Evolutionary conservation across 176 grass and related monocot species (phyloP).

Genomic region (Carex littledalei): DNA sequence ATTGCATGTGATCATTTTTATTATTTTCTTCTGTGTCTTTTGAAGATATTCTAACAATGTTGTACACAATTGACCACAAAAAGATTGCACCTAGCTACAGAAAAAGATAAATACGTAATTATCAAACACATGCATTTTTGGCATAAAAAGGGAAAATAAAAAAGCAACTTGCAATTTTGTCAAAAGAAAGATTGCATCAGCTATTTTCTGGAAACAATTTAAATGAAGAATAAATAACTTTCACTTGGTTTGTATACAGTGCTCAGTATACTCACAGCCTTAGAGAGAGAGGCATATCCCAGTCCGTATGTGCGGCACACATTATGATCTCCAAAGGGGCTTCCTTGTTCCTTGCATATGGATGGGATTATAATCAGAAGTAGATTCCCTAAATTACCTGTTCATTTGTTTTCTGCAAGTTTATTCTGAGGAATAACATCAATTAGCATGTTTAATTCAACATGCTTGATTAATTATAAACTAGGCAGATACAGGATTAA

Average conservation of each 20-base stretch:
- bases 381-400: conserved; percentile 80
- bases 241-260: not conserved
- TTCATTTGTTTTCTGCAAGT: not conserved
- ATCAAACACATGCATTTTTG: not conserved
- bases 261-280: conserved; percentile 47
- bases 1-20: not conserved
- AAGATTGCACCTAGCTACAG: conserved; percentile 70
- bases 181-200: not conserved
- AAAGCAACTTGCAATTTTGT: not conserved
- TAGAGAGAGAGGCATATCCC: conserved; percentile 70
- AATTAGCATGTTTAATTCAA: not conserved
- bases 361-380: conserved; percentile 80
- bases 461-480: not conserved
- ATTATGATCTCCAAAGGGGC: conserved; percentile 61
- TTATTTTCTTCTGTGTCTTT: conserved; percentile 16
- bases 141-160: not conserved
- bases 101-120: not conserved
- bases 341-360: conserved; percentile 90
- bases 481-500: not conserved
- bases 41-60: conserved; percentile 54
- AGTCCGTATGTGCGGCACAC: conserved; percentile 55
- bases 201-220: not conserved
- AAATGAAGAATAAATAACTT: not conserved
- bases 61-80: conserved; percentile 67
- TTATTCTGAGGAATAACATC: not conserved